phyloP scores from a whole-genome alignment of 2,329 filamentous ascomycete species.

The Neofusicoccum umdonicola region DNA sequence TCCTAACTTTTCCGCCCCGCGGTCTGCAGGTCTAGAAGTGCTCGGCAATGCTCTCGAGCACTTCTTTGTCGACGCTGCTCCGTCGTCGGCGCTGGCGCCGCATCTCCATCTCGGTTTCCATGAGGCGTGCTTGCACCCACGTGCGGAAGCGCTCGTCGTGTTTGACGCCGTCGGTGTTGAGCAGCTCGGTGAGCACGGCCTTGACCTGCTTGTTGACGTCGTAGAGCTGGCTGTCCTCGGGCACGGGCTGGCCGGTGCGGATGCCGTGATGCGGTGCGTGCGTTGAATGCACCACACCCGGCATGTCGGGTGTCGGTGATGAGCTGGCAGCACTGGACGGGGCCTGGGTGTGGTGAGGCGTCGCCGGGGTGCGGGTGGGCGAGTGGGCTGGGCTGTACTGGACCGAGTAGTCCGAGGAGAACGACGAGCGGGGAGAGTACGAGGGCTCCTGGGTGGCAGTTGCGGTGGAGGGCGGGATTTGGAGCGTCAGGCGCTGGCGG shows the following conservation, averaged over 20 bases:
- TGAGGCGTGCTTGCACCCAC: conserved; percentile 53
- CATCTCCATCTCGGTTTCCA: conserved; percentile 54
- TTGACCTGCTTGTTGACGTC: conserved; percentile 55
- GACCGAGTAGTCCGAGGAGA: conserved; percentile 19
- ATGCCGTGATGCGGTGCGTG: conserved; percentile 18
- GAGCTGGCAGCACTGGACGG: conserved; percentile 2
- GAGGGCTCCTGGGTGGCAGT: conserved; percentile 23
- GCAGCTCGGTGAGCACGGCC: conserved; percentile 52
- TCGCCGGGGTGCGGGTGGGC: conserved; percentile 19
- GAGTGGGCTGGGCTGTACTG: conserved; percentile 25
- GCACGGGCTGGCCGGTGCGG: conserved; percentile 10
- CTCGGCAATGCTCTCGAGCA: conserved; percentile 36
- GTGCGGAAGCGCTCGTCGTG: conserved; percentile 44
- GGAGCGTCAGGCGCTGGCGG: conserved; percentile 38
- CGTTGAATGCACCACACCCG: conserved; percentile 1
- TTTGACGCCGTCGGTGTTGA: conserved; percentile 53
- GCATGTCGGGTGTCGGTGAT: conserved; percentile 10
- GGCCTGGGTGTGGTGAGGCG: conserved; percentile 9
- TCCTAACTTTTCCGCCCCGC: background rate
- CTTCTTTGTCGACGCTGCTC: conserved; percentile 34
- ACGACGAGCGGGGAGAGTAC: conserved; percentile 30
- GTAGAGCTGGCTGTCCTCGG: conserved; percentile 40
- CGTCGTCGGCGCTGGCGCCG: conserved; percentile 41
- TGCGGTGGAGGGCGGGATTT: conserved; percentile 30
- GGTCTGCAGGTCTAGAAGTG: conserved; percentile 22